phyloP scores from a whole-genome alignment of 768 basidiomycete species.

The Podaxis mareebaensis region DNA sequence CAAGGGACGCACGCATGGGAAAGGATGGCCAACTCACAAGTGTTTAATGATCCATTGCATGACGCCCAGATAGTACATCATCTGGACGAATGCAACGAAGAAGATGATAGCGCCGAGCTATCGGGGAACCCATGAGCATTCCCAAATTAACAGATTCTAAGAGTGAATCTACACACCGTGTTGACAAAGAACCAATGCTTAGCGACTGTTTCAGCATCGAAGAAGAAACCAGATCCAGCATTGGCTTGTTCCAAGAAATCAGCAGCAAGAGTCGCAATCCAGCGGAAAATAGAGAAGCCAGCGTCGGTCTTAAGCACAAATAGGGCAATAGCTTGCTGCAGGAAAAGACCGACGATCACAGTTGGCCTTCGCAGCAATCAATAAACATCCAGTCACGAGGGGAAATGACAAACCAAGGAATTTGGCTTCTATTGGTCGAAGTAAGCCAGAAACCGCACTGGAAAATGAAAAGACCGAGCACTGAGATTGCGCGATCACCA shows the following conservation, averaged over 20 bases:
- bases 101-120: conserved; percentile 83
- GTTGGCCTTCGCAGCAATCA: conserved; percentile 58
- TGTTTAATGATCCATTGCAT: conserved; percentile 93
- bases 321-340: conserved; percentile 84
- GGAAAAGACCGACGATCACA: conserved; percentile 82
- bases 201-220: conserved; percentile 59
- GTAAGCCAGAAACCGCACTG: conserved; percentile 72
- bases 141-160: neutral
- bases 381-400: neutral
- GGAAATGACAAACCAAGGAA: conserved; percentile 64
- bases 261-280: conserved; percentile 78
- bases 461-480: conserved; percentile 79
- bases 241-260: conserved; percentile 74
- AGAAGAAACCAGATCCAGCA: conserved; percentile 82
- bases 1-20: neutral
- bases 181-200: conserved; percentile 89
- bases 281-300: conserved; percentile 82
- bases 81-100: conserved; percentile 91
- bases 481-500: conserved; percentile 79
- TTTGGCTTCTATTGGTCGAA: conserved; percentile 59
- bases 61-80: conserved; percentile 86
- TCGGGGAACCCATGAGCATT: neutral
- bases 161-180: conserved; percentile 44
- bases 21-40: conserved; percentile 53
- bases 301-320: conserved; percentile 87